Percentiles rank a stretch among this genome's conserved stretches.
Evolutionary conservation across 2,329 filamentous ascomycete species (phyloP).

Genomic region (Colletotrichum graminicola): DNA sequence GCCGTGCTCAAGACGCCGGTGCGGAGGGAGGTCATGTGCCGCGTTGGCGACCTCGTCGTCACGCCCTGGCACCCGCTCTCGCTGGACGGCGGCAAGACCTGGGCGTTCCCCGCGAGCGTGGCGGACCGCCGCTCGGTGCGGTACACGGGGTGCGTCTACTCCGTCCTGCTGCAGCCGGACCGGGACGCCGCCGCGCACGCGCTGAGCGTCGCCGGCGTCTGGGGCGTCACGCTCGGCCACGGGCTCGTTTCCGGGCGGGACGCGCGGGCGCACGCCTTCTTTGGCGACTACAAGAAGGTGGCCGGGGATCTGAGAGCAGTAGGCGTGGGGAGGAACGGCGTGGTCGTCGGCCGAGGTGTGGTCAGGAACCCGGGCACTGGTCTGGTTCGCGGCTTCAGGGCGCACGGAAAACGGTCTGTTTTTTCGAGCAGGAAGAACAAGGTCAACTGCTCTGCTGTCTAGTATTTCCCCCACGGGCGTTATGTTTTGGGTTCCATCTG

Average conservation of each 20-base stretch:
- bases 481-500: too few species aligned
- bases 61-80: constrained; percentile 73
- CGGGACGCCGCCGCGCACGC: constrained; percentile 61
- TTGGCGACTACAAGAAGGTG: constrained; percentile 64
- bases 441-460: background rate
- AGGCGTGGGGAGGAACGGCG: constrained; percentile 52
- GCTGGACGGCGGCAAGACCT: constrained; percentile 50
- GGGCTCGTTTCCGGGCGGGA: constrained; percentile 58
- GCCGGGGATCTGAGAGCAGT: constrained; percentile 52
- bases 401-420: too few species aligned
- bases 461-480: background rate
- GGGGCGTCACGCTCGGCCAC: constrained; percentile 71
- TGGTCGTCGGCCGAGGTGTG: constrained; percentile 60
- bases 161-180: constrained; percentile 65
- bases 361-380: constrained; percentile 54
- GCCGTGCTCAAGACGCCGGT: constrained; percentile 66
- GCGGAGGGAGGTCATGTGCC: constrained; percentile 55
- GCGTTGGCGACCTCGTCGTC: constrained; percentile 61
- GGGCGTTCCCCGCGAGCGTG: constrained; percentile 61
- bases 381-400: constrained; percentile 51
- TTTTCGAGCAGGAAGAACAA: background rate
- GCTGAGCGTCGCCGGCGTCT: constrained; percentile 59
- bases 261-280: constrained; percentile 65
- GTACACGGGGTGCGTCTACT: constrained; percentile 68
- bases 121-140: constrained; percentile 48